phyloP scores from a whole-genome alignment of 305 asterid species.

The Fraxinus sp. region DNA sequence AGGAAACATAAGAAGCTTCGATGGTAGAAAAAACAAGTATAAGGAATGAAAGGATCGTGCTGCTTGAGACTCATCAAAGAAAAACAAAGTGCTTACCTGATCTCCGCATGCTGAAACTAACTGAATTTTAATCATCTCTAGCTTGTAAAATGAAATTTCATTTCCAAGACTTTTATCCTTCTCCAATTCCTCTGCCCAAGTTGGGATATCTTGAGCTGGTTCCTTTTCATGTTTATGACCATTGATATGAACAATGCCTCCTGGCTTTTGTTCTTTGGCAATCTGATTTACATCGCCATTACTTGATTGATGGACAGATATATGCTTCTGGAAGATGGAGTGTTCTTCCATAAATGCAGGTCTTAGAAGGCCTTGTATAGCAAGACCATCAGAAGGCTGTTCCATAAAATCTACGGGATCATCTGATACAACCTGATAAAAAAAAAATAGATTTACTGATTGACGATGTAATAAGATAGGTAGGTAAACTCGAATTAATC shows the following conservation, averaged over 20 bases:
- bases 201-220: slow-evolving; percentile 46
- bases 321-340: slow-evolving; percentile 65
- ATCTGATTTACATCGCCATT: slow-evolving; percentile 34
- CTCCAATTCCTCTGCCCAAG: slow-evolving; percentile 68
- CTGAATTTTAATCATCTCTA: slow-evolving; percentile 82
- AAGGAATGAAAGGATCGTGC: neutral
- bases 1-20: neutral
- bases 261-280: slow-evolving; percentile 46
- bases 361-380: slow-evolving; percentile 86
- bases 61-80: neutral
- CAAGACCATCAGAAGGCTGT: slow-evolving; percentile 89
- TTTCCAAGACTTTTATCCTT: slow-evolving; percentile 60
- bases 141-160: slow-evolving; percentile 88
- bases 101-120: slow-evolving; percentile 67
- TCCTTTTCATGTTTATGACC: slow-evolving; percentile 60
- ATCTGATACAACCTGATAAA: slow-evolving; percentile 71
- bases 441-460: slow-evolving; percentile 6
- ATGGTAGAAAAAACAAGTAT: neutral
- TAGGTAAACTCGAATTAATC: neutral
- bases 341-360: slow-evolving; percentile 92
- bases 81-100: slow-evolving; percentile 41
- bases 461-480: neutral
- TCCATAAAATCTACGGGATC: slow-evolving; percentile 92
- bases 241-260: slow-evolving; percentile 46
- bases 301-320: slow-evolving; percentile 45